Conservation (phyloP, 2,329 filamentous ascomycete genomes). For the Sporothrix pseudoabietina region DNA sequence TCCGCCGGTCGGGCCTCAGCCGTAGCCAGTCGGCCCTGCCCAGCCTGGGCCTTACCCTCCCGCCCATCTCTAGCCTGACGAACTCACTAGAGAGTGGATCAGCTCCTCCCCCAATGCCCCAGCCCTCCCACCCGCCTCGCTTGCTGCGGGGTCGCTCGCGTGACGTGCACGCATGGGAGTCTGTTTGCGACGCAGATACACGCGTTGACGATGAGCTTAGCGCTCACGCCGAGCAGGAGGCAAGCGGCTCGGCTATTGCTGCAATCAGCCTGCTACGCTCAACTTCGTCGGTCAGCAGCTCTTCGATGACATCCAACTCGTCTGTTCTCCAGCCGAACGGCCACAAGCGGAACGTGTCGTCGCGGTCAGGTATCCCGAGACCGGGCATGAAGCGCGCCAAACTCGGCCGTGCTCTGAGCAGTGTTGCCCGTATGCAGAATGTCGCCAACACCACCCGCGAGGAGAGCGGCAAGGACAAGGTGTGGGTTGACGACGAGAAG, state of each 20-base stretch:
- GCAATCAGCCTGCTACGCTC: slow-evolving; percentile 81
- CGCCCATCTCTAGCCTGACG: slow-evolving; percentile 57
- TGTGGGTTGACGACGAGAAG: slow-evolving; percentile 40
- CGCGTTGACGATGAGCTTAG: slow-evolving; percentile 71
- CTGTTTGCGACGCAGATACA: slow-evolving; percentile 78
- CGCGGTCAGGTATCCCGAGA: slow-evolving; percentile 38
- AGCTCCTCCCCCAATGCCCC: slow-evolving; percentile 30
- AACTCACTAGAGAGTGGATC: slow-evolving; percentile 41
- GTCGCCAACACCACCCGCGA: slow-evolving; percentile 46
- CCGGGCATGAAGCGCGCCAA: slow-evolving; percentile 62
- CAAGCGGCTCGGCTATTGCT: slow-evolving; percentile 74
- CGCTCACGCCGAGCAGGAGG: slow-evolving; percentile 78
- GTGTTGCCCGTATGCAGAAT: slow-evolving; percentile 61
- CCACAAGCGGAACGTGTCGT: slow-evolving; percentile 64
- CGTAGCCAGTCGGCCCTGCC: slow-evolving; percentile 71
- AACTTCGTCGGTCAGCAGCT: slow-evolving; percentile 54
- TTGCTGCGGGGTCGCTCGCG: slow-evolving; percentile 73
- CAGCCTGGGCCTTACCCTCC: slow-evolving; percentile 58
- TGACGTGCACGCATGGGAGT: slow-evolving; percentile 88
- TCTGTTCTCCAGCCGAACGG: slow-evolving; percentile 56
- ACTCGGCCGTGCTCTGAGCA: slow-evolving; percentile 63
- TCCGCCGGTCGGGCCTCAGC: slow-evolving; percentile 59
- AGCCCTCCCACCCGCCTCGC: slow-evolving; percentile 45
- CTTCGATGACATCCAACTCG: slow-evolving; percentile 41
- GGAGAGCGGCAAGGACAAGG: slow-evolving; percentile 38